A percentile compares a stretch with the other conserved stretches of the same genome.
These are phyloP conservation scores for Colletotrichum gigasporum DNA, from an alignment of 2,329 filamentous ascomycete species.

Conservation along the genomic window DNA sequence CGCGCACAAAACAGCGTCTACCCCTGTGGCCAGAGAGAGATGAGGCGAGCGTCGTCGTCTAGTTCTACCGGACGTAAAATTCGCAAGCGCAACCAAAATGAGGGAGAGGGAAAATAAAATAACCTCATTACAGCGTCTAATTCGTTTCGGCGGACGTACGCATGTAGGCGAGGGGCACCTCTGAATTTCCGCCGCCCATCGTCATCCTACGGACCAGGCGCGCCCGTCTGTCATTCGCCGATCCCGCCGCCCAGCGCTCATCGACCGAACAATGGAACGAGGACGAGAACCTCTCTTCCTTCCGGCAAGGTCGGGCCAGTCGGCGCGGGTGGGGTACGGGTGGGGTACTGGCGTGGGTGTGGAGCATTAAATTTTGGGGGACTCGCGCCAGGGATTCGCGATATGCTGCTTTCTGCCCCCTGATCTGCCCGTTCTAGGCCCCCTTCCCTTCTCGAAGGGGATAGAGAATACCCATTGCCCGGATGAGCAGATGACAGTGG, in stretches of 20 bases:
- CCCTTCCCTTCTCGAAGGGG: neutral
- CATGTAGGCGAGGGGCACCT: neutral
- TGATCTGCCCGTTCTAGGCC: neutral
- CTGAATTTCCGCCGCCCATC: neutral
- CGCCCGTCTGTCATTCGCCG: too few relatives aligned
- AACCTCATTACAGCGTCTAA: too few relatives aligned
- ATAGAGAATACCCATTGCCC: too few relatives aligned
- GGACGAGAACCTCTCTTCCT: neutral
- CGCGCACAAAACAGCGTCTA: neutral
- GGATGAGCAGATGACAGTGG: neutral
- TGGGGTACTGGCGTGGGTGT: neutral
- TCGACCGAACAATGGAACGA: neutral
- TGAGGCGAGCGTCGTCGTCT: neutral
- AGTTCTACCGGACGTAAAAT: too few relatives aligned
- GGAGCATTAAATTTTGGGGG: neutral
- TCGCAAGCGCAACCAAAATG: too few relatives aligned
- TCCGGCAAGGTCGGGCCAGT: constrained; percentile 7
- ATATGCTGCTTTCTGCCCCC: neutral
- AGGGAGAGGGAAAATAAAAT: neutral
- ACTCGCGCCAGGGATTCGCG: constrained; percentile 17
- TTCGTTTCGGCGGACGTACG: neutral
- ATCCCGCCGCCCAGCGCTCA: too few relatives aligned
- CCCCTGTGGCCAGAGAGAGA: neutral
- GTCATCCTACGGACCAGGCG: neutral
- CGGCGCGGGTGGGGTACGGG: neutral